Conservation (phyloP, 805 yeast species). For the Spencermartinsiella europaea region DNA sequence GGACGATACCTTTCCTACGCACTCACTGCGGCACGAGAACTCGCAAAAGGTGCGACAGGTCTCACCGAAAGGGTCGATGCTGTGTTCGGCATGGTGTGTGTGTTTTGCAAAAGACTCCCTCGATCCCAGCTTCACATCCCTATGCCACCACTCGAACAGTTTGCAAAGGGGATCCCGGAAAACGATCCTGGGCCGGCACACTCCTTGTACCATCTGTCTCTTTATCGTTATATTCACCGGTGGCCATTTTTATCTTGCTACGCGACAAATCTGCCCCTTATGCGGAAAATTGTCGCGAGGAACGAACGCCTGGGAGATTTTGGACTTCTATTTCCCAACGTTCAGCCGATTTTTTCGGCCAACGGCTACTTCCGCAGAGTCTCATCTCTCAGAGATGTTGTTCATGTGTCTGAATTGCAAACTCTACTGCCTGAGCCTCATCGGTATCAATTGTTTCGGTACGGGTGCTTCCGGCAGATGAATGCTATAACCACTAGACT, state of each 20-base stretch:
- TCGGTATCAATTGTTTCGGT: conserved; percentile 1
- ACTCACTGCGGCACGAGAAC: background rate
- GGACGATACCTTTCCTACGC: background rate
- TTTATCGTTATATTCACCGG: background rate
- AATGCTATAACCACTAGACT: background rate
- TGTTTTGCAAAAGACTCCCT: background rate
- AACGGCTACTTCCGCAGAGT: background rate
- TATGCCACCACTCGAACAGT: background rate
- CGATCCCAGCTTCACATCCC: background rate
- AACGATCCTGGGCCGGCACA: background rate
- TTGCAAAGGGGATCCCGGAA: background rate
- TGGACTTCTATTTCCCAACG: background rate
- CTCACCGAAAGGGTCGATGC: background rate
- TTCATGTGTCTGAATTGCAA: background rate
- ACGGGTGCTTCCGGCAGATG: conserved; percentile 9
- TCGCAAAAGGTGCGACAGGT: background rate
- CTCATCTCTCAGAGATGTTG: background rate
- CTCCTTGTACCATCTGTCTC: background rate
- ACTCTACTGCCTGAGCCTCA: background rate
- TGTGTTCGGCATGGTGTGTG: background rate
- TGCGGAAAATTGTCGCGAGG: background rate
- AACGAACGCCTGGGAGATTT: background rate
- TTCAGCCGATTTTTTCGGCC: background rate
- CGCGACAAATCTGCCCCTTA: background rate
- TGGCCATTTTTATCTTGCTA: background rate